phyloP scores from a whole-genome alignment of 352 stramenopile genomes.

The Globisporangium takayamanum region DNA sequence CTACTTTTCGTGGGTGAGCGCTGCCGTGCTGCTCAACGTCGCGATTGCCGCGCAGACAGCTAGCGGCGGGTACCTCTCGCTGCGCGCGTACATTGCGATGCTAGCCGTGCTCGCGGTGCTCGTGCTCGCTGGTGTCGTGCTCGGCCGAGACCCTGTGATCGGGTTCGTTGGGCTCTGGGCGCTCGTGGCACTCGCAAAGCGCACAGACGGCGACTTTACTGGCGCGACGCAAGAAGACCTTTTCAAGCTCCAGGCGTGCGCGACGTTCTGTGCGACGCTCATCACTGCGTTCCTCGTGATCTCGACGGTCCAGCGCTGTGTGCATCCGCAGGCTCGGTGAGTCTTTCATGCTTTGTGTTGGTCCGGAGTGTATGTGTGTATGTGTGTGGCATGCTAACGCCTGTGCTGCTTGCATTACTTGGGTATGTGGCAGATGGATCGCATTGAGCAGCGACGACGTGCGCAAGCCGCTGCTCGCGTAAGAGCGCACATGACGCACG shows the following conservation, averaged over 20 bases:
- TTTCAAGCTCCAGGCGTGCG: constrained; percentile 33
- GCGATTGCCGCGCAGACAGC: constrained; percentile 37
- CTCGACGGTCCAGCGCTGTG: constrained; percentile 17
- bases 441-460: background rate
- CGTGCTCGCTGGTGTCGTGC: constrained; percentile 31
- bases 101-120: constrained; percentile 34
- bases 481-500: background rate
- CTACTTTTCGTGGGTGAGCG: constrained; percentile 64
- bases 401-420: background rate
- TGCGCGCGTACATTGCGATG: constrained; percentile 36
- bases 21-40: constrained; percentile 44
- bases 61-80: constrained; percentile 25
- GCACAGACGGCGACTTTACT: constrained; percentile 23
- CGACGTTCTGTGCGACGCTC: constrained; percentile 23
- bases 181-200: constrained; percentile 40
- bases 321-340: constrained; percentile 12
- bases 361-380: too few relatives aligned
- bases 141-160: constrained; percentile 47
- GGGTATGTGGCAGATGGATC: background rate
- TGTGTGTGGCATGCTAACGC: too few relatives aligned
- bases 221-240: constrained; percentile 17
- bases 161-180: constrained; percentile 43
- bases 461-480: constrained; percentile 11
- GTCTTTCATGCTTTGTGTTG: background rate
- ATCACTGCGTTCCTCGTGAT: constrained; percentile 21